Evolutionary conservation across 2,329 filamentous ascomycete species (phyloP).

Genomic region (Botrytis squamosa): DNA sequence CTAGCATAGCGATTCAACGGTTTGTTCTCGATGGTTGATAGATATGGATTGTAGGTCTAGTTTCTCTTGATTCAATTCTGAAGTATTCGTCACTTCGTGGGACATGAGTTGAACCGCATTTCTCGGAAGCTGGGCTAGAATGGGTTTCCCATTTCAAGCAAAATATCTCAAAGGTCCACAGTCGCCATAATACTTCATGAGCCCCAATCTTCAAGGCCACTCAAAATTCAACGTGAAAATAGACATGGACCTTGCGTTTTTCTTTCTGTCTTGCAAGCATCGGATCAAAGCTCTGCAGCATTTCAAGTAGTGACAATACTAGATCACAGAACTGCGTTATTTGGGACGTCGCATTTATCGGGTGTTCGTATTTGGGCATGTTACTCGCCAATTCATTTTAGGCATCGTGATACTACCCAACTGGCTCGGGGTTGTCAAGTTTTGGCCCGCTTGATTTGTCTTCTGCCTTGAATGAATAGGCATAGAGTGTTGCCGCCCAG

Average conservation of each 20-base stretch:
- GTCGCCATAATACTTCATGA: not conserved
- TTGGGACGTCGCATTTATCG: not conserved
- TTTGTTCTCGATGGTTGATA: not conserved
- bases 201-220: not conserved
- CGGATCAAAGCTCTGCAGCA: not conserved
- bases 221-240: not conserved
- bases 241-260: not conserved
- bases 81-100: not conserved
- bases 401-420: not conserved
- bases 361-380: not conserved
- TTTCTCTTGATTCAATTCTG: not conserved
- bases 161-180: not conserved
- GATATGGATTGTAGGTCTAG: not conserved
- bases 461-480: not conserved
- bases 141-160: not conserved
- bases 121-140: not conserved
- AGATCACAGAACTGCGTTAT: not conserved
- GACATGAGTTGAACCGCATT: not conserved
- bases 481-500: no score
- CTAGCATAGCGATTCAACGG: not conserved
- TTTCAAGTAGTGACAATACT: not conserved
- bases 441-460: not conserved
- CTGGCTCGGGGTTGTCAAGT: not conserved
- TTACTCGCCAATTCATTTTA: not conserved
- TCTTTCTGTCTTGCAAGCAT: not conserved